Conservation (phyloP, 768 basidiomycete species). For the Sporobolomyces roseus region DNA sequence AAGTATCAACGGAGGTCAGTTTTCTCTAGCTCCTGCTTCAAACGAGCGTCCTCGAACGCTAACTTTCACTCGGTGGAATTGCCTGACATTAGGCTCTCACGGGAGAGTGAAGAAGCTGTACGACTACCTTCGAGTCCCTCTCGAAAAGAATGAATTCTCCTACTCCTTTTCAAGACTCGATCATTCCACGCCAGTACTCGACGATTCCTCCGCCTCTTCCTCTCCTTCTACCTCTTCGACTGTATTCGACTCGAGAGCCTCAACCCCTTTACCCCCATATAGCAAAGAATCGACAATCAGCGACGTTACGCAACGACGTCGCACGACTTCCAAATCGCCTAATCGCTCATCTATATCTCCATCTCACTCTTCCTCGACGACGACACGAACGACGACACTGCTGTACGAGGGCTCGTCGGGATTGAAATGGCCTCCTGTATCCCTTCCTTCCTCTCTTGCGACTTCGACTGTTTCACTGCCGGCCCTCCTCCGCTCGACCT, state of each 20-base stretch:
- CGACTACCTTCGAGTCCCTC: conserved; percentile 58
- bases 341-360: background rate
- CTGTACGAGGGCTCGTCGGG: conserved; percentile 32
- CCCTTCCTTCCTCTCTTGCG: background rate
- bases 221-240: conserved; percentile 28
- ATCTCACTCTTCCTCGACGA: background rate
- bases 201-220: background rate
- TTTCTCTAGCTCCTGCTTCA: background rate
- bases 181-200: no score
- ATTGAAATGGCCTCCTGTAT: conserved; percentile 24
- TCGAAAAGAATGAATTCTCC: conserved; percentile 60
- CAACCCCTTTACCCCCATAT: conserved; percentile 2
- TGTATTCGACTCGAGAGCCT: background rate
- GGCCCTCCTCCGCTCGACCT: conserved; percentile 13
- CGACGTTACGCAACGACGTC: background rate
- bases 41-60: background rate
- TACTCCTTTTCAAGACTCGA: conserved; percentile 70
- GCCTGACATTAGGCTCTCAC: conserved; percentile 62
- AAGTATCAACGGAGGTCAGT: conserved; percentile 70
- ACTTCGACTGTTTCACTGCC: conserved; percentile 28
- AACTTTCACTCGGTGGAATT: background rate
- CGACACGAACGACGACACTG: background rate
- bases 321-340: background rate
- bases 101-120: conserved; percentile 66
- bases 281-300: conserved; percentile 34